Conservation (phyloP, 1,139 yeast genomes). For the Lipomyces yarrowii region DNA sequence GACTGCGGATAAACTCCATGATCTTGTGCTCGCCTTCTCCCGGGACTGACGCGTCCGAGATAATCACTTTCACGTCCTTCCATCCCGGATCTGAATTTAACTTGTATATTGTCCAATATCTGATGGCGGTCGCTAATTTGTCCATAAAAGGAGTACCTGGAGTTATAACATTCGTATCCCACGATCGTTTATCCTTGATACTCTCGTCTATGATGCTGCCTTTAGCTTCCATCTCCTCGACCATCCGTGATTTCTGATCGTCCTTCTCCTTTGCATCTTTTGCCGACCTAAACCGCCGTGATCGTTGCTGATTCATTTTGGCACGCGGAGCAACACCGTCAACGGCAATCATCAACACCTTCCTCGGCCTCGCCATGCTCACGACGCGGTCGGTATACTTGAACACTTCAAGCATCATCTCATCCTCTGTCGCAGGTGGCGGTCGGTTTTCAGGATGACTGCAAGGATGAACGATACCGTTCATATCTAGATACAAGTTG, state of each 20-base stretch:
- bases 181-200: slow-evolving; percentile 53
- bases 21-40: slow-evolving; percentile 99
- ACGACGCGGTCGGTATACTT: slow-evolving; percentile 86
- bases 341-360: slow-evolving; percentile 86
- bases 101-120: slow-evolving; percentile 90
- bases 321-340: slow-evolving; percentile 99
- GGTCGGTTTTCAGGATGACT: slow-evolving; percentile 95
- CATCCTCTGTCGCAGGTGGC: slow-evolving; percentile 92
- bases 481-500: slow-evolving; percentile 90
- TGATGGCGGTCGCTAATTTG: slow-evolving; percentile 75
- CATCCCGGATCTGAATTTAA: slow-evolving; percentile 88
- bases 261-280: slow-evolving; percentile 73
- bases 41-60: slow-evolving; percentile 97
- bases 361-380: slow-evolving; percentile 92
- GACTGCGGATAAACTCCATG: slow-evolving; percentile 88
- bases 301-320: slow-evolving; percentile 98
- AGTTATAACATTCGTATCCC: slow-evolving; percentile 93
- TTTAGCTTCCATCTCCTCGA: slow-evolving; percentile 51
- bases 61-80: slow-evolving; percentile 79
- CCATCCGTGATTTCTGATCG: slow-evolving; percentile 46
- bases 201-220: slow-evolving; percentile 49
- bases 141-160: slow-evolving; percentile 99
- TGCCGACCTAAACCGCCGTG: slow-evolving; percentile 95
- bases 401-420: slow-evolving; percentile 89
- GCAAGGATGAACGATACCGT: slow-evolving; percentile 97